Base-by-base conservation (phyloP, 768 basidiomycete species). In the Psilocybe subaeruginosa region DNA sequence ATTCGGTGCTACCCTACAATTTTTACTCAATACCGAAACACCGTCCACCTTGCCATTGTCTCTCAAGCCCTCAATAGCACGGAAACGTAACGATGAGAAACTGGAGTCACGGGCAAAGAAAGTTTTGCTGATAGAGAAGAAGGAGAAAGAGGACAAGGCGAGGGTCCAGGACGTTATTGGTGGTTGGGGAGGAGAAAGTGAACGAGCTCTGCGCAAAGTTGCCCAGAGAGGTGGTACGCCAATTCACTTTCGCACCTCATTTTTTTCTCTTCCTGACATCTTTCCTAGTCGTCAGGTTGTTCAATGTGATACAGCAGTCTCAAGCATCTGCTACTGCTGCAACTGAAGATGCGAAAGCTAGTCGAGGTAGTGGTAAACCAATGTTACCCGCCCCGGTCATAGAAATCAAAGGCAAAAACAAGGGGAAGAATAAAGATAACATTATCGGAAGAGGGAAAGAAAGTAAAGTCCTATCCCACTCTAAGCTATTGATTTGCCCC, bases 111-210 rank as follows among this genome's bases (percentile, higher is more conserved):
- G 83, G 69, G 92, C 91, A 2, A 89, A 84, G 71, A 91, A 87
- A 66, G 81, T 85, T 14, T 81, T 94, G 31, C 87, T 85, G 54
- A 76, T 84, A 27, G 92, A 91, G 68, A 86, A 80, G 73, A 91
- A 87, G 70, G 90, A 88, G 63, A 89, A 82, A 64, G 90, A 91
- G 64, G 90, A 91, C 64, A 86, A 79, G 63, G 85, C 85, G 11
- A 77, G 85, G 59, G 81, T 90, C 64, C 82, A 77, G 43, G 88
- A 90, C 71, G 85, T 87, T 14, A 93, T 91, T 70, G 92, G 88
- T 59, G 94, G 93, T 45, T 97, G 95, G 95, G 95, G 91, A 31
- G 90, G 84, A 11, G 91, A 92, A 73, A 85, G 84, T 74, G 93
- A 89, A 78, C 84, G 85, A 73, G 89, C 82, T 61, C 78, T 87